phyloP scores from a whole-genome alignment of 2,329 filamentous ascomycete genomes.

The Ilyonectria sp. region DNA sequence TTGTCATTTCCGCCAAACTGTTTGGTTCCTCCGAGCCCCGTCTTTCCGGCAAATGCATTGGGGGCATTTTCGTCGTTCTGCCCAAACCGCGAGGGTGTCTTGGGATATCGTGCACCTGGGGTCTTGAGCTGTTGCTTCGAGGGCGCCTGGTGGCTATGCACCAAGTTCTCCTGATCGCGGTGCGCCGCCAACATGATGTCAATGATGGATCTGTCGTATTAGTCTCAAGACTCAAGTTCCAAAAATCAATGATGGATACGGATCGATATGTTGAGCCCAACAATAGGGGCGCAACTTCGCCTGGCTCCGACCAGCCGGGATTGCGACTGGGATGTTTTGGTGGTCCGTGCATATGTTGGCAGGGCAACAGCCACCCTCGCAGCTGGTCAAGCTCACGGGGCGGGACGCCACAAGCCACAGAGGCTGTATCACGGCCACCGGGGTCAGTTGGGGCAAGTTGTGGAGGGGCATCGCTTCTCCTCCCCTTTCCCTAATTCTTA shows the following conservation, averaged over 20 bases:
- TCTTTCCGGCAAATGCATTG: slow-evolving; percentile 56
- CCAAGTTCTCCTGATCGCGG: slow-evolving; percentile 90
- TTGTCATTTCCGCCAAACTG: slow-evolving; percentile 69
- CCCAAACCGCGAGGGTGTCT: slow-evolving; percentile 84
- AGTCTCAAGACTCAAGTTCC: slow-evolving; percentile 25
- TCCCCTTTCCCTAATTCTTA: slow-evolving; percentile 55
- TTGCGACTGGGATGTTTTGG: slow-evolving; percentile 42
- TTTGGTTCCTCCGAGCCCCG: slow-evolving; percentile 65
- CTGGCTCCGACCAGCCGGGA: slow-evolving; percentile 5
- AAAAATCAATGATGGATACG: slow-evolving; percentile 24
- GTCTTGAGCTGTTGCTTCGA: slow-evolving; percentile 88
- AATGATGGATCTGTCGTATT: not conserved
- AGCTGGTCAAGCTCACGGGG: slow-evolving; percentile 12
- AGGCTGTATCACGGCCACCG: slow-evolving; percentile 43
- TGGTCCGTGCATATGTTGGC: slow-evolving; percentile 45
- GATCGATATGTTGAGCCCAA: slow-evolving; percentile 19
- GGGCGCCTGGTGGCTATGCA: slow-evolving; percentile 80
- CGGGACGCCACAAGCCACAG: slow-evolving; percentile 46
- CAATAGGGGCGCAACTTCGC: slow-evolving; percentile 23
- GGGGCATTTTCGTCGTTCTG: slow-evolving; percentile 87
- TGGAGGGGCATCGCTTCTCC: slow-evolving; percentile 57
- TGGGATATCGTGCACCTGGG: slow-evolving; percentile 81
- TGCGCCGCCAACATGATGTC: slow-evolving; percentile 80
- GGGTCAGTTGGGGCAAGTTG: slow-evolving; percentile 42
- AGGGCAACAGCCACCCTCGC: slow-evolving; percentile 45